A percentile compares a stretch with the other conserved stretches of the same genome.
Conservation (phyloP, 306 rosid genomes). For the Erythrophleum fordii region DNA sequence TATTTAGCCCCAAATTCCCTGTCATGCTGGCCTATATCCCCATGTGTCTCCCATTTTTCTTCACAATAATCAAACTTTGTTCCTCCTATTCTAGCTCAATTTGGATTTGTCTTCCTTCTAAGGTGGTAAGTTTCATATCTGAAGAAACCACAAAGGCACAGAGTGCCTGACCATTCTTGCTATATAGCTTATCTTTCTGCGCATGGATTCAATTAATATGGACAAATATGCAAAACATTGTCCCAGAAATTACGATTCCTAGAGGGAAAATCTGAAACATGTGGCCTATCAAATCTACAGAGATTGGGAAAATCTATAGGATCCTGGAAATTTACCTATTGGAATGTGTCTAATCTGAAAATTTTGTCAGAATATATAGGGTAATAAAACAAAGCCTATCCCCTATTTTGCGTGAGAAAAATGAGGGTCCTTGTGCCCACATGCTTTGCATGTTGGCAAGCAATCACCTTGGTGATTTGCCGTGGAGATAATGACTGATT, state of each 20-base stretch:
- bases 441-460: conserved; percentile 34
- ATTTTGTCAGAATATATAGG: background rate
- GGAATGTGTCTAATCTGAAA: conserved; percentile 7
- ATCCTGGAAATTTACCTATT: conserved; percentile 4
- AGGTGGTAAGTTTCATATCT: background rate
- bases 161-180: background rate
- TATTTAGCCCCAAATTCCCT: background rate
- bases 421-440: background rate
- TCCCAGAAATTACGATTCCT: conserved; percentile 34
- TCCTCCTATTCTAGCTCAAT: background rate
- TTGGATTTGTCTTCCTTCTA: background rate
- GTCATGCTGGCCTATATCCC: background rate
- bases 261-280: conserved; percentile 24
- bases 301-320: background rate
- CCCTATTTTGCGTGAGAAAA: conserved; percentile 6
- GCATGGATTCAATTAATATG: conserved; percentile 12
- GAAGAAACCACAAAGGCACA: background rate
- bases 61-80: background rate
- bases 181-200: background rate
- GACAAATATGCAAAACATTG: too few species aligned
- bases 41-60: conserved; percentile 1
- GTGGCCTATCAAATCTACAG: conserved; percentile 23
- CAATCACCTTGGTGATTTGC: too few species aligned
- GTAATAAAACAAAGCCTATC: background rate
- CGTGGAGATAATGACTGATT: too few species aligned